Evolutionary conservation across 1,284 basidiomycete species (phyloP).

Genomic region (Rhizoctonia solani): DNA sequence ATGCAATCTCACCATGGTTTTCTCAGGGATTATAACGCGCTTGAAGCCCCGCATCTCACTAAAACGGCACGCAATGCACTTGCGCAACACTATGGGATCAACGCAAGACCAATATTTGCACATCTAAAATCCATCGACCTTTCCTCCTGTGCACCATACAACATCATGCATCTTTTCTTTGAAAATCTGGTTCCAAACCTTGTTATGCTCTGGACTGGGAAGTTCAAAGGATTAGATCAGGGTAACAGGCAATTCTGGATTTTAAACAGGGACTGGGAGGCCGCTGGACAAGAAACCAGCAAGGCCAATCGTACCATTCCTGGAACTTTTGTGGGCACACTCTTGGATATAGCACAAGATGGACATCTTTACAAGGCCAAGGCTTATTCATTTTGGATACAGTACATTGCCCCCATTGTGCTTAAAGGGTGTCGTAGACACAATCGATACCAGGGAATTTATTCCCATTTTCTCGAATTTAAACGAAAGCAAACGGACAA

Average conservation of each 20-base stretch:
- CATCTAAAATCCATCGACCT: slow-evolving; percentile 5
- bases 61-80: not conserved
- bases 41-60: not conserved
- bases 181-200: slow-evolving; percentile 46
- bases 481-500: too few relatives aligned
- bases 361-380: too few relatives aligned
- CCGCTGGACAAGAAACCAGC: slow-evolving; percentile 43
- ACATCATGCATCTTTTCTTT: slow-evolving; percentile 4
- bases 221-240: slow-evolving; percentile 49
- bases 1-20: not conserved
- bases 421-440: too few relatives aligned
- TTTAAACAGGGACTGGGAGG: slow-evolving; percentile 41
- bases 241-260: slow-evolving; percentile 45
- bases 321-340: slow-evolving; percentile 43
- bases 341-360: slow-evolving; percentile 27
- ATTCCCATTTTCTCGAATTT: too few relatives aligned
- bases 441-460: too few relatives aligned
- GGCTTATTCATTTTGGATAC: too few relatives aligned
- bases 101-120: not conserved
- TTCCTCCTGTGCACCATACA: not conserved
- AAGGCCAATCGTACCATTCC: slow-evolving; percentile 44
- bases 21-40: not conserved
- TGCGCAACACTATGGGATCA: not conserved
- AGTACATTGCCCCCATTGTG: too few relatives aligned
- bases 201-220: slow-evolving; percentile 49